Percentiles rank a stretch among this genome's conserved stretches.
Evolutionary conservation across 192 early-diverging fungal genomes (phyloP).

Genomic region (Coemansia erecta): DNA sequence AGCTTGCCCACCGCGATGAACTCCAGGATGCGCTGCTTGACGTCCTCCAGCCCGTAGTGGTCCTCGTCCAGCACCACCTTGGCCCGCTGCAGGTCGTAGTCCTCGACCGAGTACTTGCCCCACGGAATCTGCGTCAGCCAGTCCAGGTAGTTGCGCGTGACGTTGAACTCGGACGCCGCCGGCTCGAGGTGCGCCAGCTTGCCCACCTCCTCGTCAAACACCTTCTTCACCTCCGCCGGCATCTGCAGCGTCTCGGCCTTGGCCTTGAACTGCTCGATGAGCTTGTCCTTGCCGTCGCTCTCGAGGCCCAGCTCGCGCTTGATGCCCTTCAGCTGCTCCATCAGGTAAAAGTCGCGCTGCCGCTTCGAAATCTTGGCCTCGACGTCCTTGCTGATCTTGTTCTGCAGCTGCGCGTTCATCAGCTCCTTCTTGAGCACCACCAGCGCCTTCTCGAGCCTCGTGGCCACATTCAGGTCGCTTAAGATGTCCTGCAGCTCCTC

Average conservation of each 20-base stretch:
- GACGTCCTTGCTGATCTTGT: constrained; percentile 96
- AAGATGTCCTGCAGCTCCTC: constrained; percentile 89
- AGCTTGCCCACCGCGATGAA: constrained; percentile 98
- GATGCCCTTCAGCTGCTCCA: constrained; percentile 99
- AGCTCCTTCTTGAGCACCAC: constrained; percentile 96
- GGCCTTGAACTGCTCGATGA: constrained; percentile 91
- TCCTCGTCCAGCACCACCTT: constrained; percentile 92
- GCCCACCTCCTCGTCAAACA: constrained; percentile 96
- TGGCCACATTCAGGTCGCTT: constrained; percentile 84
- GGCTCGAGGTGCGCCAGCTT: constrained; percentile 94
- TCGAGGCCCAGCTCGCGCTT: constrained; percentile 99
- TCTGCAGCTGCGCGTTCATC: constrained; percentile 94
- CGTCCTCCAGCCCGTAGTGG: constrained; percentile 99
- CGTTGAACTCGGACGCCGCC: constrained; percentile 96
- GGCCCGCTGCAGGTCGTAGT: constrained; percentile 90
- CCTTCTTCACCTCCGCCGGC: constrained; percentile 88
- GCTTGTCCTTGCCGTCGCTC: constrained; percentile 96
- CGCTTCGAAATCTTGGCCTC: constrained; percentile 96
- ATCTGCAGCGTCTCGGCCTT: constrained; percentile 80
- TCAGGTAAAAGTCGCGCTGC: constrained; percentile 98
- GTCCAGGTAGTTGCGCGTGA: constrained; percentile 97
- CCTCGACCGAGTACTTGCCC: constrained; percentile 87
- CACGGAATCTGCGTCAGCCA: constrained; percentile 98
- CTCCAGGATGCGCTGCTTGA: constrained; percentile 98
- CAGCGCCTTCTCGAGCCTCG: constrained; percentile 88